Evolutionary conservation across 768 basidiomycete genomes (phyloP), one percentile per base, ranked within the genome.

Genomic region (Gelatoporia subvermispora): DNA sequence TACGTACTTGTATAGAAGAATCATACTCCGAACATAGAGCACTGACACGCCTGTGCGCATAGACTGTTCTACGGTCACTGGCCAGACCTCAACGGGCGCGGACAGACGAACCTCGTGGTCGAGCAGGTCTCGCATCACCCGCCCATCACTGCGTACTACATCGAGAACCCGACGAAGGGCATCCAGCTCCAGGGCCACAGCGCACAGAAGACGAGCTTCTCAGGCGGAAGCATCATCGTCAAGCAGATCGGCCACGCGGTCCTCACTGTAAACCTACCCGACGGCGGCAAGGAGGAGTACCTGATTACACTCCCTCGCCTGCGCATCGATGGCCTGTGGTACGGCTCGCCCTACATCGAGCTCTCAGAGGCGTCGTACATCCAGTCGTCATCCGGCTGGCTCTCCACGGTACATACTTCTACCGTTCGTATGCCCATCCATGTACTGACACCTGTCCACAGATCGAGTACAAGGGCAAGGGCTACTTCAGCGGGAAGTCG

Each of bases 81-180:
- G 93, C 88, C 93, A 2, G 81, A 86, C 63, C 60, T 60, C 38
- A 65, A 70, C 50, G 79, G 79, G 3, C 82, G 86, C 34, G 93
- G 92, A n/a, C 73, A 82, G 64, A 94, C 91, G 3, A 74, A 76
- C 35, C 77, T 97, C 24, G 79, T 88, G 35, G 92, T 94, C 3
- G 93, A 97, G 68, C 93, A 97, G 63, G 95, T 97, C 41, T 97
- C 95, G 18, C 95, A 99, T 62, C 95, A 99, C 62, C 87, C 88
- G 1, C 86, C 88, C 8, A 84, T 90, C 58, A 90, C 89, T 37
- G 90, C 84, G 20, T 95, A 93, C 68, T 76, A 81, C 65, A 90
- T 97, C 57, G 79, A 84, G 69, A 97, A 97, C 72, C 68, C 78
- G 45, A 59, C 72, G 23, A 90, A 90, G 61, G 85, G 88, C 1